These are phyloP conservation scores for Mucor saturninus DNA, from an alignment of 371 early-diverging fungal genomes.

Conservation along the genomic window DNA sequence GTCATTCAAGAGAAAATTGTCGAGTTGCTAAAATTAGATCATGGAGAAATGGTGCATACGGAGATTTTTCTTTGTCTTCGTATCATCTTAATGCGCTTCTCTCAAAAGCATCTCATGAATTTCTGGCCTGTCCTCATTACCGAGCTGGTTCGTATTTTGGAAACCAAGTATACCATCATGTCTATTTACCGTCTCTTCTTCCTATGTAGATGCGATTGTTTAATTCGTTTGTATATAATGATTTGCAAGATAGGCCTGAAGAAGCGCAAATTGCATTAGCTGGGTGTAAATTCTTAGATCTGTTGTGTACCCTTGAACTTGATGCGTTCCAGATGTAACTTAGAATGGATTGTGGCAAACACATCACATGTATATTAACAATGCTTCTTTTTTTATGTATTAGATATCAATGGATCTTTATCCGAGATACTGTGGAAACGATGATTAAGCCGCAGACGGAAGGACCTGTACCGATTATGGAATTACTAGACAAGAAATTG, in stretches of 20 bases:
- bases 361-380: neutral
- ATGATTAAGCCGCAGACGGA: conserved; percentile 46
- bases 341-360: conserved; percentile 4
- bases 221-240: conserved; percentile 55
- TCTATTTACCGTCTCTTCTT: neutral
- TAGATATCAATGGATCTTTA: conserved; percentile 93
- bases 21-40: conserved; percentile 77
- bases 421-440: conserved; percentile 80
- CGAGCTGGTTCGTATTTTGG: conserved; percentile 68
- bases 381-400: too few relatives aligned
- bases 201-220: conserved; percentile 63
- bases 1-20: conserved; percentile 89
- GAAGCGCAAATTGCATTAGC: conserved; percentile 80
- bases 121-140: conserved; percentile 92
- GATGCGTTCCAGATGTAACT: conserved; percentile 85
- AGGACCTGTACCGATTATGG: conserved; percentile 60
- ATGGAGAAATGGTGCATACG: conserved; percentile 71
- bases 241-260: conserved; percentile 60
- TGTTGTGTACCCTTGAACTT: conserved; percentile 76
- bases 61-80: conserved; percentile 88
- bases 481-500: conserved; percentile 58
- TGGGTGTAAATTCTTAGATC: conserved; percentile 89
- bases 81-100: conserved; percentile 79
- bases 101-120: conserved; percentile 79
- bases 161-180: too few relatives aligned